Base-by-base conservation (phyloP, 2,329 filamentous ascomycete species). In the Fusarium redolens region DNA sequence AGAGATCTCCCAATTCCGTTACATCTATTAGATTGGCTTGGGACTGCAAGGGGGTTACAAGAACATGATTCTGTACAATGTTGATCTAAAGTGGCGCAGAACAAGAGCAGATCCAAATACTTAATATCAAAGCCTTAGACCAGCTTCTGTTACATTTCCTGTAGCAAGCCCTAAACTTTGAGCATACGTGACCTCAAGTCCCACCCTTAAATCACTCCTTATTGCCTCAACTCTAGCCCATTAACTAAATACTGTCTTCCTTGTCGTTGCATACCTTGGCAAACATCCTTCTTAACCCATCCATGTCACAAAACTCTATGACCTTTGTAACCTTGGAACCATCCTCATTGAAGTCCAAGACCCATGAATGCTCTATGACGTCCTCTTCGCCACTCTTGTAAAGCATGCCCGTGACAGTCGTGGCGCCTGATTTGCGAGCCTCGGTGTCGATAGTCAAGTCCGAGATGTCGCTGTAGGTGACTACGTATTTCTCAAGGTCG, bases 281-380 rank as follows among this genome's bases (percentile, higher is more conserved):
- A 14, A 71, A 33, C 30, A 71, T 43, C 7, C 40, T 44, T 6
- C 69, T 51, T 1, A 71, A 12, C 10, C 57, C 51, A n/a, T 68
- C 67, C 25, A 54, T 47, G 17, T 73, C 71, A 2, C 71, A 73
- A 37, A 73, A 71, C 35, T 74, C 71, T 7, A 73, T 33, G 10
- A 74, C 47, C 4, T 59, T 68, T 3, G 33, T 61, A 0, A 74
- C 44, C 30, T 73, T 73, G 0, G 71, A 56, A 1, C 71, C 71
- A 44, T 74, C 63, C 6, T 65, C 59, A 2, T 58, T 62, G 0
- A 73, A 65, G 4, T 59, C 55, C 11, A 73, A 38, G 1, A 68
- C 11, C 71, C 71, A 73, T 7, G 59, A 58, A 48, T 71, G 67
- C 2, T 73, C 71, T 56, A 74, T 45, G 0, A 37, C 35, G 1